phyloP scores from a whole-genome alignment of 2,329 filamentous ascomycete genomes.

The Fusarium ramigenum region DNA sequence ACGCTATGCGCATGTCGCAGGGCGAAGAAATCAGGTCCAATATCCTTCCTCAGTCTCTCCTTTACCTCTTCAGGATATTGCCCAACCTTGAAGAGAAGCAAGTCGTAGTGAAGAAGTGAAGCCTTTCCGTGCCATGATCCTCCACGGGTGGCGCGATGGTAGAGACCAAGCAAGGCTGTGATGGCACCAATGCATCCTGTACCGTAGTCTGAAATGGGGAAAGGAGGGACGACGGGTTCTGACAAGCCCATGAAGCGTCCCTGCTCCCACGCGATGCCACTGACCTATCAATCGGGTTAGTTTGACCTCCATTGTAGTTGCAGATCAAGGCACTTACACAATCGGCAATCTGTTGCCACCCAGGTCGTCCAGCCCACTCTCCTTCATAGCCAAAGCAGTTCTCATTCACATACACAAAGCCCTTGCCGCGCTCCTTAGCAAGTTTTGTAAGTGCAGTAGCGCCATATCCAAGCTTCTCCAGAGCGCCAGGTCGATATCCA shows the following conservation, averaged over 20 bases:
- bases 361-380: conserved; percentile 70
- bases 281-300: conserved; percentile 50
- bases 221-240: conserved; percentile 73
- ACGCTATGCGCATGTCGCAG: conserved; percentile 71
- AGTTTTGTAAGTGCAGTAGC: conserved; percentile 62
- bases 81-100: conserved; percentile 70
- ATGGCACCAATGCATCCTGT: conserved; percentile 78
- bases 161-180: conserved; percentile 71
- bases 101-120: conserved; percentile 74
- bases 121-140: conserved; percentile 73
- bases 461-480: conserved; percentile 72
- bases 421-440: conserved; percentile 64
- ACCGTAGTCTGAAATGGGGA: conserved; percentile 73
- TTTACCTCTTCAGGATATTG: conserved; percentile 64
- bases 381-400: conserved; percentile 73
- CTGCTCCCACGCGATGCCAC: conserved; percentile 69
- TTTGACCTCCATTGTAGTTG: too few relatives aligned
- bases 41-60: conserved; percentile 57
- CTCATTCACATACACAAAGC: conserved; percentile 74
- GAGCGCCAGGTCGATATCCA: conserved; percentile 73
- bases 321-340: conserved; percentile 51
- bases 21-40: conserved; percentile 63
- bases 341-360: conserved; percentile 79
- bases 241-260: conserved; percentile 68
- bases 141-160: conserved; percentile 68